phyloP scores from a whole-genome alignment of 192 early-diverging fungal species.

The Coemansia sp. region DNA sequence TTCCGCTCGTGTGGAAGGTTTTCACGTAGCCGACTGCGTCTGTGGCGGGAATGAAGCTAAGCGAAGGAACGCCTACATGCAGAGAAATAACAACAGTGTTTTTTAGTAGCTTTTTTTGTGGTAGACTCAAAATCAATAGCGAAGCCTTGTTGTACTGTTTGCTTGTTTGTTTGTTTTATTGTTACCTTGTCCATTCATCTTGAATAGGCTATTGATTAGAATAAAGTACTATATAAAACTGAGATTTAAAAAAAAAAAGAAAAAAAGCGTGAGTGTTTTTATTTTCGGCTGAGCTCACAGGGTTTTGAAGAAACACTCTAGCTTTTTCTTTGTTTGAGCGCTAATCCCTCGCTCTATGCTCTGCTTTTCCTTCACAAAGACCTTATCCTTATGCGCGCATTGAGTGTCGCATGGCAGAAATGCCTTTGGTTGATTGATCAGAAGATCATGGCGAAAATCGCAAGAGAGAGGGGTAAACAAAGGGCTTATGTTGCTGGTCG shows the following conservation, averaged over 20 bases:
- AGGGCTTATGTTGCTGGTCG: neutral
- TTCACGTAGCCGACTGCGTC: slow-evolving; percentile 31
- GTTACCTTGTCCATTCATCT: slow-evolving; percentile 25
- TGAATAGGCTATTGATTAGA: slow-evolving; percentile 1
- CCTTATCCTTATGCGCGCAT: too few species aligned
- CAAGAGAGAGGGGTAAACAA: neutral
- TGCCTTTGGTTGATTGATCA: neutral
- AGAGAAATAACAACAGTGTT: neutral
- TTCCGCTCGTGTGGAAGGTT: slow-evolving; percentile 32
- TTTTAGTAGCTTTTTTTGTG: neutral
- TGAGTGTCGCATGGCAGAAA: too few species aligned
- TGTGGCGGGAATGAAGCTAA: slow-evolving; percentile 37
- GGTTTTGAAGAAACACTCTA: too few species aligned
- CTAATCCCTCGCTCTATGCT: neutral
- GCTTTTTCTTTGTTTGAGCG: too few species aligned
- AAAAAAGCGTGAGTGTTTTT: too few species aligned
- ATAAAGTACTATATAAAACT: neutral
- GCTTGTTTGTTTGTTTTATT: neutral
- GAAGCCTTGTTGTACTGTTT: neutral
- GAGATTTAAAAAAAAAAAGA: neutral
- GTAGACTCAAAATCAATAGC: too few species aligned
- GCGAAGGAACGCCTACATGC: slow-evolving; percentile 25
- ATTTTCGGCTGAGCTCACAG: too few species aligned
- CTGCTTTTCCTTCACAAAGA: neutral
- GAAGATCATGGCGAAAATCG: neutral